Evolutionary conservation across 164 flowering plant species (phyloP).

Genomic region (Liriodendron chinense): DNA sequence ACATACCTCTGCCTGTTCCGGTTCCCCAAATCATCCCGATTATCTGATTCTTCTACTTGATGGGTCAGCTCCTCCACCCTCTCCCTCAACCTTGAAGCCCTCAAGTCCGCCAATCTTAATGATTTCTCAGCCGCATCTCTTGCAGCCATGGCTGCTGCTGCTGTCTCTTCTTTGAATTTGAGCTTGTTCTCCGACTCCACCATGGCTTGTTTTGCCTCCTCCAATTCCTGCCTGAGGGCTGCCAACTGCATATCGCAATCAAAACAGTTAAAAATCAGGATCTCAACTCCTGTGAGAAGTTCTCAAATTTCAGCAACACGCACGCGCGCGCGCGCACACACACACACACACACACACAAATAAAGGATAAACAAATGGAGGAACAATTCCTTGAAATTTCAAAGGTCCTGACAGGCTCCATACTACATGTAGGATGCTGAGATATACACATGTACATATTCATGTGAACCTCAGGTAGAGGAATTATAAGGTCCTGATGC

Average conservation of each 20-base stretch:
- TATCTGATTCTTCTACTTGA: constrained; percentile 75
- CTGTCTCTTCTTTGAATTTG: constrained; percentile 90
- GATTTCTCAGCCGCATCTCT: constrained; percentile 96
- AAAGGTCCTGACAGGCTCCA: no score
- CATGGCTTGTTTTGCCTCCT: constrained; percentile 73
- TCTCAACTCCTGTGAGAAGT: neutral
- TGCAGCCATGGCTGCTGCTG: constrained; percentile 93
- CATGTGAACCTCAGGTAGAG: no score
- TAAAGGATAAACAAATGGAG: no score
- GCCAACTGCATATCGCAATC: constrained; percentile 51
- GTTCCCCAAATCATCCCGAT: constrained; percentile 42
- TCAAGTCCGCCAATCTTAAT: constrained; percentile 69
- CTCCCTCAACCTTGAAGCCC: constrained; percentile 80
- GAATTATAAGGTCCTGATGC: no score
- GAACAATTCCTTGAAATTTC: no score
- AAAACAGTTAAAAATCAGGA: constrained; percentile 1
- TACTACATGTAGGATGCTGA: no score
- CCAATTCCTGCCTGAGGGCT: constrained; percentile 63
- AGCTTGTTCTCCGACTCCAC: constrained; percentile 77
- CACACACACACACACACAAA: no score
- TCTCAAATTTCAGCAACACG: neutral
- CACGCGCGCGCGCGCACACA: no score
- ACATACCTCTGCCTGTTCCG: constrained; percentile 52
- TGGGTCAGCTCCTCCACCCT: constrained; percentile 82
- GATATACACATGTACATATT: no score